Evolutionary conservation across 192 early-diverging fungal genomes (phyloP), one percentile per base, ranked within the genome.

Genomic region (Podila horticola): DNA sequence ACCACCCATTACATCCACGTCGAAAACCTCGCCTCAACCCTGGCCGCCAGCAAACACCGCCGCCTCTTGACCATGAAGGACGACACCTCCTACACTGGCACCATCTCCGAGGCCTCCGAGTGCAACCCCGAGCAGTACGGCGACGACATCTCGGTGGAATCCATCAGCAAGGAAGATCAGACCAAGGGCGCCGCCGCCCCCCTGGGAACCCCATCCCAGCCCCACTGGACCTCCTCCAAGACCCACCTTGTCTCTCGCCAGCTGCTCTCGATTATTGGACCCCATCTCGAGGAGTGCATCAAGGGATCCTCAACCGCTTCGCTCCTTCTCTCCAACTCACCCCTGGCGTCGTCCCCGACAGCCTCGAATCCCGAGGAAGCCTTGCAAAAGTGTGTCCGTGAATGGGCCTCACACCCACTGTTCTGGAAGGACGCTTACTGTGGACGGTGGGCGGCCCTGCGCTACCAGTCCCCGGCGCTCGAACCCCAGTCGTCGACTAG

Each of bases 381-480:
- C 4, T 73, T 81, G 51, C 65, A 81, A 13, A 24, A 19, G 30
- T 81, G 77, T 41, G 58, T 81, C 15, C 28, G 66, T 5, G 41
- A 73, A 31, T 81, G 77, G 77, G 67, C 71, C 9, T 65, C 71
- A 0, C 62, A 68, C 24, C 71, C 77, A 19, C 66, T 69, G 31
- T 81, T 81, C 66, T 81, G 77, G 77, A 73, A 73, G 49, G 58
- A 73, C 31, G 77, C 71, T 3, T 81, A 81, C 20, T 81, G 77
- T 45, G 77, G 77, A 41, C 70, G 77, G 1, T 51, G 72, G 5
- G 41, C 77, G 3, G 71, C 77, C 24, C 28, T 72, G n/a, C 59
- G 77, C 0, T 81, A 73, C 28, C 71, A 73, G 9, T 38, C 13
- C 4, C 57, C 20, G 30, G 45, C 41, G 17, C 45, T 29, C 9